These are phyloP conservation scores for Delonix regia DNA, from an alignment of 306 rosid species.

Conservation along the genomic window DNA sequence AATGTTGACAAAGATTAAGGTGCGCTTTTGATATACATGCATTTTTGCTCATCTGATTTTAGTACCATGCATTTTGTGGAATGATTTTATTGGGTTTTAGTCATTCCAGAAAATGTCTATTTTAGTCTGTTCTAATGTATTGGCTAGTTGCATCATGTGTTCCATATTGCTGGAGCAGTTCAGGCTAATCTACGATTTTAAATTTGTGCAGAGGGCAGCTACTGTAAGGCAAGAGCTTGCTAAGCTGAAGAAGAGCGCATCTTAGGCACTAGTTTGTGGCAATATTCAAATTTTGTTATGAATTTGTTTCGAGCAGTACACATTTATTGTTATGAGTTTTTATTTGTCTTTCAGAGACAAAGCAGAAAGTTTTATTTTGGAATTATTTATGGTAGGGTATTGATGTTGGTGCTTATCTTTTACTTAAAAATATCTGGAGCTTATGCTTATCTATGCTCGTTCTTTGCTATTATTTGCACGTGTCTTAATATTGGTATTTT, in stretches of 20 bases:
- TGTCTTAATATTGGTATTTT: neutral
- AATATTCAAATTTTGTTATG: slow-evolving; percentile 48
- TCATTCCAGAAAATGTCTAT: too few species aligned
- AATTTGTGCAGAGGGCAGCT: slow-evolving; percentile 74
- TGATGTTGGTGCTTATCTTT: neutral
- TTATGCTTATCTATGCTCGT: too few species aligned
- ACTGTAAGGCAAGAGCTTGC: slow-evolving; percentile 85
- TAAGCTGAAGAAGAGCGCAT: slow-evolving; percentile 66
- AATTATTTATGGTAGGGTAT: slow-evolving; percentile 18
- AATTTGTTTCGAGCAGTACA: slow-evolving; percentile 26
- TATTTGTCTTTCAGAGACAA: neutral
- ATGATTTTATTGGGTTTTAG: neutral
- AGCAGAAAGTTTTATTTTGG: neutral
- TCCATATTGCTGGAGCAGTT: neutral
- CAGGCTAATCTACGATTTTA: neutral
- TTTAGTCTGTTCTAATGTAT: neutral
- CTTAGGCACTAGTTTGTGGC: slow-evolving; percentile 36
- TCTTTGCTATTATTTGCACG: neutral
- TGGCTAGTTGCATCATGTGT: neutral
- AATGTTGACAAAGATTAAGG: slow-evolving; percentile 97
- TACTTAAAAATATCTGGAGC: neutral
- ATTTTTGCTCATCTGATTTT: neutral
- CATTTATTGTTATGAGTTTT: slow-evolving; percentile 26
- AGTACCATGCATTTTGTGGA: neutral
- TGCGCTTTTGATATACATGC: slow-evolving; percentile 3